A percentile compares a stretch with the other conserved stretches of the same genome.
phyloP scores from a whole-genome alignment of 2,329 filamentous ascomycete genomes.

The Fusarium floridanum region DNA sequence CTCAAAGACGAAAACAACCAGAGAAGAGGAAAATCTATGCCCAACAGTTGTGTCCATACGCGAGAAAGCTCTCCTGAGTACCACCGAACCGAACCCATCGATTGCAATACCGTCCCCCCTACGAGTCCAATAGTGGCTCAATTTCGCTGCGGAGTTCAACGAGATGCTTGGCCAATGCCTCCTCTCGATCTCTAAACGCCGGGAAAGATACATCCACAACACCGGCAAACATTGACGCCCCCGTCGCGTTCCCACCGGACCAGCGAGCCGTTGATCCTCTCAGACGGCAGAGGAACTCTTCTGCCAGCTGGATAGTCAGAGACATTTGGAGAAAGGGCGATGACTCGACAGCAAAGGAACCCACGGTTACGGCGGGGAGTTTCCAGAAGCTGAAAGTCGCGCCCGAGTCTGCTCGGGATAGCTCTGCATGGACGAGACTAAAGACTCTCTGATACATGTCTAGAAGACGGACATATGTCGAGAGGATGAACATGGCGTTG shows the following conservation, averaged over 20 bases:
- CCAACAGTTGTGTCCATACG: background rate
- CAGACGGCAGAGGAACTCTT: constrained; percentile 55
- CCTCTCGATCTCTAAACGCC: constrained; percentile 51
- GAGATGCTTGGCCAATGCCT: constrained; percentile 50
- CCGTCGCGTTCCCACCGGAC: constrained; percentile 42
- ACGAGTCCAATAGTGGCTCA: constrained; percentile 49
- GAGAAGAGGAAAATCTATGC: constrained; percentile 14
- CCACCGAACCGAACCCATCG: background rate
- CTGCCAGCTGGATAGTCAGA: constrained; percentile 57
- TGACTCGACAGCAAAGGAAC: constrained; percentile 56
- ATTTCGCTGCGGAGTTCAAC: constrained; percentile 51
- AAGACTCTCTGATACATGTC: constrained; percentile 58
- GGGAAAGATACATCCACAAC: constrained; percentile 50
- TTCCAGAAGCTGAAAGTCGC: constrained; percentile 54
- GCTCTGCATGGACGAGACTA: constrained; percentile 51
- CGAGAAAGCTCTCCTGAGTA: background rate
- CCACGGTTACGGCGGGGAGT: constrained; percentile 57
- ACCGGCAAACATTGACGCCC: constrained; percentile 50
- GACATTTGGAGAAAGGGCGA: constrained; percentile 58
- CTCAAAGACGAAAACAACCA: background rate
- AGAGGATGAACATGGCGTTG: constrained; percentile 55
- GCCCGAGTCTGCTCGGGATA: constrained; percentile 46
- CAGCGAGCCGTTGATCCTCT: constrained; percentile 49
- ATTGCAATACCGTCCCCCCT: constrained; percentile 4
- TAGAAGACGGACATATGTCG: constrained; percentile 55